Base-by-base conservation (phyloP, 306 rosid genomes). In the Castanospermum australe region DNA sequence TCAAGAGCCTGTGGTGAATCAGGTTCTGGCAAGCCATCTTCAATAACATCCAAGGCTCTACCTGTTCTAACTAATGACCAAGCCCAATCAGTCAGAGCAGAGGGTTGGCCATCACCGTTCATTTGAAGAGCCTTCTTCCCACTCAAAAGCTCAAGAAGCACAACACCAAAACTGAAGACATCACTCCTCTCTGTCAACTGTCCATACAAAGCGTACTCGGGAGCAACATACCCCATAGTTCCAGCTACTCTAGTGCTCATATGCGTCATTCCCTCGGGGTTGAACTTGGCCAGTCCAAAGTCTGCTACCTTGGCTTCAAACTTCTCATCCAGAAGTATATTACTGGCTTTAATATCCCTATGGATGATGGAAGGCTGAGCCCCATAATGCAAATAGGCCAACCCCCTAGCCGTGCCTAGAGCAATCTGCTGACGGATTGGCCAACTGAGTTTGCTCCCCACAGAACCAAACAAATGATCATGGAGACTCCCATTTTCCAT, bases 201-300 rank as follows among this genome's bases (percentile, higher is more conserved):
- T 2, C 99, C 99, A 42, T 95, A 95, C 79, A 95, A 81, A 0
- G 98, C 99, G 64, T 95, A 95, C 86, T 95, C 99, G 0, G 99
- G 99, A 33, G 99, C 98, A 41, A 95, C 93, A 90, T 93, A 95
- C 6, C 99, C 98, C 98, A 95, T 85, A 0, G 99, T 95, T 24
- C 99, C 99, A 3, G 99, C 99, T 0, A 95, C 99, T 70, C 99
- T 86, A 0, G 99, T 95, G 81, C 99, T 95, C 94, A 95, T 60
- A 62, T 95, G 99, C 0, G 99, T 93, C 94, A 90, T 86, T 18
- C 98, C 98, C 79, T 95, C 98, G 0, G 96, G 97, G 7, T 92
- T 91, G 68, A 95, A 95, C 92, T 84, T 92, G 0, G 99, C 99
- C 3, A 95, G 88, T 36, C 99, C 99, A 15, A 95, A 95, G 65